A percentile compares a stretch with the other conserved stretches of the same genome.
phyloP scores from a whole-genome alignment of 371 early-diverging fungal genomes.

The Syncephalastrum monosporum region DNA sequence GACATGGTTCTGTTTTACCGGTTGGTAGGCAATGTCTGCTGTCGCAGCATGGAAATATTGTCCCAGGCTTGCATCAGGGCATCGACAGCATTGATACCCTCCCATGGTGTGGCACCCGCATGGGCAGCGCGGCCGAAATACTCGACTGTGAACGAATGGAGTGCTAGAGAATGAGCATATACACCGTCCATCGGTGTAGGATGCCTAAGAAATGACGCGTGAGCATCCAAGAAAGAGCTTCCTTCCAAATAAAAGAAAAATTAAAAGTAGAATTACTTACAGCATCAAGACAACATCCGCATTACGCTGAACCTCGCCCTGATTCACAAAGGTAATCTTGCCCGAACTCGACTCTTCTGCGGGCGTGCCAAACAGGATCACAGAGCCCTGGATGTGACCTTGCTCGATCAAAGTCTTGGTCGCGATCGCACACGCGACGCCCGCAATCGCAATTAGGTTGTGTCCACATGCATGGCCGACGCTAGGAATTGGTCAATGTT shows the following conservation, averaged over 20 bases:
- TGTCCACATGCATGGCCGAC: slow-evolving; percentile 70
- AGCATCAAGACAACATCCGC: slow-evolving; percentile 77
- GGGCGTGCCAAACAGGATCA: slow-evolving; percentile 78
- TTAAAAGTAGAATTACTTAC: slow-evolving; percentile 14
- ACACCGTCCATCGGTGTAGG: slow-evolving; percentile 28
- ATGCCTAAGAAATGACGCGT: slow-evolving; percentile 14
- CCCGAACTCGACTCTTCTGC: slow-evolving; percentile 77
- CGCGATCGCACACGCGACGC: slow-evolving; percentile 65
- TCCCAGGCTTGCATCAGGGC: slow-evolving; percentile 64
- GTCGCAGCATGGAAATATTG: slow-evolving; percentile 66
- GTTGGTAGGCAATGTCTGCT: slow-evolving; percentile 64
- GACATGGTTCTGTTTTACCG: slow-evolving; percentile 12
- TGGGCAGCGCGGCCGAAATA: slow-evolving; percentile 52
- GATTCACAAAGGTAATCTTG: slow-evolving; percentile 65
- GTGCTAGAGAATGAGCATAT: slow-evolving; percentile 28
- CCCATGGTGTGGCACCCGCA: slow-evolving; percentile 55
- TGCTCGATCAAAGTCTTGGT: slow-evolving; percentile 56
- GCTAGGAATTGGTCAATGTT: slow-evolving; percentile 22
- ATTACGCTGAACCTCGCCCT: slow-evolving; percentile 61
- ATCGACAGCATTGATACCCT: slow-evolving; percentile 76
- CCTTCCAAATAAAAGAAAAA: no score
- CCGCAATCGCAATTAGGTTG: slow-evolving; percentile 70
- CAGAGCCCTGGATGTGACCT: slow-evolving; percentile 53
- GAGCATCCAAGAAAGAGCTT: no score
- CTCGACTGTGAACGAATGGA: slow-evolving; percentile 28